These are phyloP conservation scores for Davidsoniella australis DNA, from an alignment of 2,329 filamentous ascomycete species.

Conservation along the genomic window DNA sequence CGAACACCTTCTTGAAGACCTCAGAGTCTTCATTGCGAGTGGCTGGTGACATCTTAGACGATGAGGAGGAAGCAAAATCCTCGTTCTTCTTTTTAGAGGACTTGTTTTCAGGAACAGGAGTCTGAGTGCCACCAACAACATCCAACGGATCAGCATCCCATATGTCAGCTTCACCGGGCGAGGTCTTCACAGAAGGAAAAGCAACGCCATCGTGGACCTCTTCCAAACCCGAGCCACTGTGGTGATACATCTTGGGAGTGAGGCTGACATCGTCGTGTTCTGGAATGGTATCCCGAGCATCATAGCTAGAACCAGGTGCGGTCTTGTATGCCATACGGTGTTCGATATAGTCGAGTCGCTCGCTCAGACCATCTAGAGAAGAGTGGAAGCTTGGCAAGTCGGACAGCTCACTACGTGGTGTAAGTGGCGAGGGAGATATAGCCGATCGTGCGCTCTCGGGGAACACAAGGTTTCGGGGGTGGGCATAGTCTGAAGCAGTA, in stretches of 20 bases:
- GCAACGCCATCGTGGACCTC: neutral
- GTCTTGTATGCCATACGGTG: conserved; percentile 4
- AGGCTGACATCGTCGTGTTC: neutral
- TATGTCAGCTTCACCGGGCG: conserved; percentile 5
- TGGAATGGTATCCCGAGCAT: neutral
- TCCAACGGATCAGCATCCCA: conserved; percentile 10
- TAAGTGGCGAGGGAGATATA: neutral
- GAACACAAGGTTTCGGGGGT: neutral
- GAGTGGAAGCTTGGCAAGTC: neutral
- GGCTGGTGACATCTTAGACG: neutral
- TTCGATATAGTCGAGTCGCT: conserved; percentile 4
- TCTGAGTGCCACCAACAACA: conserved; percentile 1
- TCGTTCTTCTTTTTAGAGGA: neutral
- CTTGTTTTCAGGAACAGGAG: neutral
- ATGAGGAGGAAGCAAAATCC: no score
- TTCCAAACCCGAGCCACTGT: neutral
- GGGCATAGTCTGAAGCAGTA: conserved; percentile 7
- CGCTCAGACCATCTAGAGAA: neutral
- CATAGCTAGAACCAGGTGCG: neutral
- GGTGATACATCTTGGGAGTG: neutral
- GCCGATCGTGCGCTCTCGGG: neutral
- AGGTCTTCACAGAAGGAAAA: neutral
- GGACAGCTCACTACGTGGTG: conserved; percentile 7
- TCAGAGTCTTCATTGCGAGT: neutral
- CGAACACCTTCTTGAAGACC: conserved; percentile 2